phyloP scores from a whole-genome alignment of 768 basidiomycete species.

The Leucocoprinus sp. region DNA sequence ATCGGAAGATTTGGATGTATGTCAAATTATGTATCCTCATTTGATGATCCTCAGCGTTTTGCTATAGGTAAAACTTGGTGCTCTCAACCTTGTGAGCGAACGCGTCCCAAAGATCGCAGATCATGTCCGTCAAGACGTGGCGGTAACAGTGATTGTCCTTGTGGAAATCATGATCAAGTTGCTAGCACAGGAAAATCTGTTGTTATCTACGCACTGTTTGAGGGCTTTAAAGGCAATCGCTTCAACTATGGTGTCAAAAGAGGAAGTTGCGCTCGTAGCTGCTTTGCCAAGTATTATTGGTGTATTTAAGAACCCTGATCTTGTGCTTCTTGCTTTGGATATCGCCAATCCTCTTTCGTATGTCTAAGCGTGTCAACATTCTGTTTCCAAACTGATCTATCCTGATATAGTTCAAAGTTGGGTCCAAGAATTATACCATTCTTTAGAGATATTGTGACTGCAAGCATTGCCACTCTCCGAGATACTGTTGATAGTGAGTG shows the following conservation, averaged over 20 bases:
- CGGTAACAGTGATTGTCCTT: conserved; percentile 43
- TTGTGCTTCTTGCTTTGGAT: conserved; percentile 36
- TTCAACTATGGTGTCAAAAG: conserved; percentile 47
- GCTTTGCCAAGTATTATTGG: conserved; percentile 52
- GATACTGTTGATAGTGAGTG: conserved; percentile 30
- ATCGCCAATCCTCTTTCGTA: conserved; percentile 59
- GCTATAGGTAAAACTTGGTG: conserved; percentile 53
- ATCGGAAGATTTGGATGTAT: conserved; percentile 44
- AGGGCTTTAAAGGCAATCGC: conserved; percentile 54
- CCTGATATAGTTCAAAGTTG: conserved; percentile 48
- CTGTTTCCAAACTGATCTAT: conserved; percentile 4
- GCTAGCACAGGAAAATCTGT: conserved; percentile 3
- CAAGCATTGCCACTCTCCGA: conserved; percentile 42
- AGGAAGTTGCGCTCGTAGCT: conserved; percentile 56
- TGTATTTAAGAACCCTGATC: conserved; percentile 31
- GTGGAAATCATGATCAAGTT: conserved; percentile 19
- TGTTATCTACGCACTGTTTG: conserved; percentile 2
- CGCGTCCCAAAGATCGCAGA: conserved; percentile 56
- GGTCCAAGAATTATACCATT: conserved; percentile 86
- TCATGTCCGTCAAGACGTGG: conserved; percentile 43
- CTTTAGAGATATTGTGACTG: conserved; percentile 62
- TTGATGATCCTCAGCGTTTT: conserved; percentile 5
- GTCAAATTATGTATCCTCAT: conserved; percentile 14
- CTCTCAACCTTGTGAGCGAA: conserved; percentile 60
- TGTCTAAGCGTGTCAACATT: conserved; percentile 16